These are phyloP conservation scores for Suillus alpinus DNA, from an alignment of 768 basidiomycete genomes.

Conservation along the genomic window DNA sequence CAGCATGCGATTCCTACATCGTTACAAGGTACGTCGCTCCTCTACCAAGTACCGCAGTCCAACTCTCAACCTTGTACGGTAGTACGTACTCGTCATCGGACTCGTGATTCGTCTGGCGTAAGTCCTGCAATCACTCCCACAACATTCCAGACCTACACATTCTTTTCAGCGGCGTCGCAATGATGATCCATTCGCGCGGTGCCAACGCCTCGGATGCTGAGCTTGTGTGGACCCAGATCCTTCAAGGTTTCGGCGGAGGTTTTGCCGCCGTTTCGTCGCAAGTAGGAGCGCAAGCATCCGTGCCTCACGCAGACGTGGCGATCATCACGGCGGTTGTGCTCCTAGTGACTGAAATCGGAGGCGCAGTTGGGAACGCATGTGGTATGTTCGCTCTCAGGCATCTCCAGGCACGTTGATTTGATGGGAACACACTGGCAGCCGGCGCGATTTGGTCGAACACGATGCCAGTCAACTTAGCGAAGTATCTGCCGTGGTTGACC, in stretches of 20 bases:
- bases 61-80: not conserved
- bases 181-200: constrained; percentile 73
- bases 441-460: constrained; percentile 62
- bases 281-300: constrained; percentile 64
- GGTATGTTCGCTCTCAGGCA: constrained; percentile 31
- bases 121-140: constrained; percentile 9
- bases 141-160: not conserved
- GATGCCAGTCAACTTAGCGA: constrained; percentile 61
- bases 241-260: constrained; percentile 76
- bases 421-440: constrained; percentile 30
- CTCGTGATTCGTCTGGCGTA: constrained; percentile 55
- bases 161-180: constrained; percentile 48
- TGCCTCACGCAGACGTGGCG: constrained; percentile 63
- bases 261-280: constrained; percentile 56
- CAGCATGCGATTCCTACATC: constrained; percentile 48
- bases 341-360: constrained; percentile 69
- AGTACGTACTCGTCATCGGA: constrained; percentile 53
- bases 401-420: not conserved
- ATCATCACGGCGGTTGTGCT: constrained; percentile 66
- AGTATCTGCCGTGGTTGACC: constrained; percentile 50
- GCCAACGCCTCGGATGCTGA: constrained; percentile 51
- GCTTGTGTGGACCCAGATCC: constrained; percentile 63
- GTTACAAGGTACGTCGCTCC: constrained; percentile 47
- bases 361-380: constrained; percentile 60
- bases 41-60: not conserved